A percentile compares a stretch with the other conserved stretches of the same genome.
phyloP scores from a whole-genome alignment of 2,329 filamentous ascomycete species.

The Pestalotiopsis fici region DNA sequence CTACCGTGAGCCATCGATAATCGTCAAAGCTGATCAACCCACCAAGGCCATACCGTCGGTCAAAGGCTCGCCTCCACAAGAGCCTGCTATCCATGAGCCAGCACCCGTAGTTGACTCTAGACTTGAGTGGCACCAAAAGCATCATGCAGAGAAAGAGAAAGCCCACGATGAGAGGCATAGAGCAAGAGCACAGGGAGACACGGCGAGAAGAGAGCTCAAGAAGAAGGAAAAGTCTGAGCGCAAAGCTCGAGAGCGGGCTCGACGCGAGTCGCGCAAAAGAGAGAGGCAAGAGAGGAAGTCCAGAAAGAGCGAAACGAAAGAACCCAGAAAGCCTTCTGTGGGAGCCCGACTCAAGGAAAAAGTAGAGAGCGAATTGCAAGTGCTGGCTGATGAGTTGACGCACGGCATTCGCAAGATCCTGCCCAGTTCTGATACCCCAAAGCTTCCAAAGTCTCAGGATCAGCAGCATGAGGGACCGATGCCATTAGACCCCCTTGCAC shows the following conservation, averaged over 20 bases:
- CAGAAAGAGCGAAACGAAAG: conserved; percentile 16
- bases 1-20: not conserved
- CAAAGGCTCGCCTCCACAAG: not conserved
- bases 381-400: not conserved
- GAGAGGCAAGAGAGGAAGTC: conserved; percentile 13
- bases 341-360: not conserved
- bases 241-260: conserved; percentile 13
- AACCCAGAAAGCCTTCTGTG: not conserved
- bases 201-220: conserved; percentile 11
- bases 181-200: conserved; percentile 15
- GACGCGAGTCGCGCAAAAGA: conserved; percentile 12
- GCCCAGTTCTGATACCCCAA: not conserved
- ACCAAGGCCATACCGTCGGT: not conserved
- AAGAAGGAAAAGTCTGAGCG: conserved; percentile 15
- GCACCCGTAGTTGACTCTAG: not conserved
- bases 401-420: not conserved
- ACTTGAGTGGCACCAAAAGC: not conserved
- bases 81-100: not conserved
- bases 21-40: not conserved
- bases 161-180: conserved; percentile 18
- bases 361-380: not conserved
- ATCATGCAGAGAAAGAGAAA: conserved; percentile 16
- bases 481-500: not conserved
- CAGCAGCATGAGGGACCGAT: not conserved
- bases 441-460: not conserved